Conservation (phyloP, 192 early-diverging fungal species). For the Fimicolochytrium jonesii region DNA sequence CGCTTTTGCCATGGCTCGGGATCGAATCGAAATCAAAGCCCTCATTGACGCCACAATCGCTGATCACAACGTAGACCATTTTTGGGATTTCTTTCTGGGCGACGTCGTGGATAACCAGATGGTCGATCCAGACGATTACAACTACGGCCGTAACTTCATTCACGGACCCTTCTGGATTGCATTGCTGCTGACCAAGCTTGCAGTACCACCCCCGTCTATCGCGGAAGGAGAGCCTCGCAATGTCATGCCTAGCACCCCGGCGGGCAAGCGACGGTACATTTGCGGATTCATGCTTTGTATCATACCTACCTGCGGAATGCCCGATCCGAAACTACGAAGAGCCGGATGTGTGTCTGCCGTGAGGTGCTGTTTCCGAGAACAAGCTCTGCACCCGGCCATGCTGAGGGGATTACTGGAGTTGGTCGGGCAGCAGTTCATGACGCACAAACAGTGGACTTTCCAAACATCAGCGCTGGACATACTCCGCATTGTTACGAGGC, state of each 20-base stretch:
- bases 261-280: constrained; percentile 50
- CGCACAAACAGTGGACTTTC: constrained; percentile 51
- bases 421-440: constrained; percentile 49
- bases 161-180: constrained; percentile 53
- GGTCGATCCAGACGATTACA: constrained; percentile 52
- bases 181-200: constrained; percentile 46
- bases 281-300: constrained; percentile 51
- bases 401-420: constrained; percentile 49
- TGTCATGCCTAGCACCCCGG: constrained; percentile 47
- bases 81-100: constrained; percentile 50
- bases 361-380: constrained; percentile 43
- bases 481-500: constrained; percentile 34
- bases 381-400: constrained; percentile 33
- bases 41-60: constrained; percentile 39
- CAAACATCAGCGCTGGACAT: constrained; percentile 59
- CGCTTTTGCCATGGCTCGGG: constrained; percentile 34
- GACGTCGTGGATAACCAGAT: constrained; percentile 50
- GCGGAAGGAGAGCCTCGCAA: constrained; percentile 35
- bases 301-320: constrained; percentile 52
- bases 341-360: constrained; percentile 40
- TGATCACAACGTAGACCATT: constrained; percentile 40
- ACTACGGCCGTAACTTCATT: constrained; percentile 48
- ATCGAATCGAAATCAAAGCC: constrained; percentile 35
- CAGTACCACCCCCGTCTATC: constrained; percentile 41
- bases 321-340: constrained; percentile 45